These are phyloP conservation scores for Geotrichum aggregatum DNA, from an alignment of 1,139 yeast species.

Conservation along the genomic window DNA sequence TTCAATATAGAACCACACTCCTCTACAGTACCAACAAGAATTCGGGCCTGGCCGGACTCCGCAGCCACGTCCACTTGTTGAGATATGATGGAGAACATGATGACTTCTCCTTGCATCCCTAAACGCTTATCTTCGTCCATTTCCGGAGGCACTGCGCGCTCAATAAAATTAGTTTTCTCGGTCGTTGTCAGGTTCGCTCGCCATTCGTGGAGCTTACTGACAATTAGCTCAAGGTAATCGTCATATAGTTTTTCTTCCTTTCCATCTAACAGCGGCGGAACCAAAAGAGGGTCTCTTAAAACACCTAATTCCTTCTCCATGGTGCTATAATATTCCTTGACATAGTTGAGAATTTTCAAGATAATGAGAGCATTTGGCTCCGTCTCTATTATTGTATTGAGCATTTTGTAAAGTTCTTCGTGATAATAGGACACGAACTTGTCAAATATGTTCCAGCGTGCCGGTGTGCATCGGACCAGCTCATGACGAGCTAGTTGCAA, in stretches of 20 bases:
- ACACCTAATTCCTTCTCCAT: slow-evolving; percentile 45
- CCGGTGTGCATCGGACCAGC: slow-evolving; percentile 57
- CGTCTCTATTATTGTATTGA: slow-evolving; percentile 57
- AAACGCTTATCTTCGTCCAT: slow-evolving; percentile 58
- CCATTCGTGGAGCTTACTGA: slow-evolving; percentile 79
- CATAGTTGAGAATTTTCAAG: slow-evolving; percentile 61
- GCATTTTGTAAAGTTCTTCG: slow-evolving; percentile 56
- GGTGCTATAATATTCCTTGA: slow-evolving; percentile 57
- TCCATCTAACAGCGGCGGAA: slow-evolving; percentile 50
- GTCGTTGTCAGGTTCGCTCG: slow-evolving; percentile 58
- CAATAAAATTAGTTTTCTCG: slow-evolving; percentile 59
- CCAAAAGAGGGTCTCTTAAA: slow-evolving; percentile 40
- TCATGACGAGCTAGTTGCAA: slow-evolving; percentile 59
- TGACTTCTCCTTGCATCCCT: slow-evolving; percentile 63
- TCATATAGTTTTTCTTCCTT: slow-evolving; percentile 61
- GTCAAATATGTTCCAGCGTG: slow-evolving; percentile 68
- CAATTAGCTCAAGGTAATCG: slow-evolving; percentile 68
- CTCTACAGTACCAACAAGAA: slow-evolving; percentile 75
- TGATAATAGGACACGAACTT: slow-evolving; percentile 67
- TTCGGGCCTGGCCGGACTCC: slow-evolving; percentile 77
- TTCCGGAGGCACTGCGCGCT: slow-evolving; percentile 70
- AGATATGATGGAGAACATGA: slow-evolving; percentile 74
- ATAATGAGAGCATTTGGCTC: slow-evolving; percentile 55
- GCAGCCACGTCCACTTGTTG: slow-evolving; percentile 94
- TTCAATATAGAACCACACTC: slow-evolving; percentile 64